A percentile compares a stretch with the other conserved stretches of the same genome.
Evolutionary conservation across 2,329 filamentous ascomycete genomes (phyloP).

Genomic region (Aspergillus thermomutatus): DNA sequence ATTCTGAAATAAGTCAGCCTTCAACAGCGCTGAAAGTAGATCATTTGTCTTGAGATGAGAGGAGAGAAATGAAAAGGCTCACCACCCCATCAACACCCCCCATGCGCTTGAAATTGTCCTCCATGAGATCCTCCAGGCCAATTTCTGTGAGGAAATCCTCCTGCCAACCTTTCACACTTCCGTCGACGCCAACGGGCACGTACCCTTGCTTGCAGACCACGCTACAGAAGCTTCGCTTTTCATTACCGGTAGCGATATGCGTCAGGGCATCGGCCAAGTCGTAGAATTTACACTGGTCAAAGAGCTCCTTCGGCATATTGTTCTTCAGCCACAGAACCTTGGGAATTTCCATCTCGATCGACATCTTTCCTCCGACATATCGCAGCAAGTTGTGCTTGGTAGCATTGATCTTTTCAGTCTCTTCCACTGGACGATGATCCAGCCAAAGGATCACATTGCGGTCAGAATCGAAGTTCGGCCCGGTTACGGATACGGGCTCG

Average conservation of each 20-base stretch:
- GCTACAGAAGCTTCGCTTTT: conserved; percentile 91
- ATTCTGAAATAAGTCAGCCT: conserved; percentile 58
- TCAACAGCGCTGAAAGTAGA: neutral
- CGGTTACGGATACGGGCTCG: conserved; percentile 86
- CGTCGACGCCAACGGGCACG: conserved; percentile 94
- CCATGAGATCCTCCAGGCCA: conserved; percentile 76
- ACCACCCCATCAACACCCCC: conserved; percentile 94
- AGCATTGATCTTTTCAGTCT: conserved; percentile 89
- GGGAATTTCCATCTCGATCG: conserved; percentile 98
- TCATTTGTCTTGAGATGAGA: neutral
- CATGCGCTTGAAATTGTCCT: conserved; percentile 89
- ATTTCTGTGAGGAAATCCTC: conserved; percentile 87
- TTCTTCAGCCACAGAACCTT: conserved; percentile 99
- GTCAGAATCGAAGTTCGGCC: conserved; percentile 81
- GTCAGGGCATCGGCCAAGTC: conserved; percentile 91
- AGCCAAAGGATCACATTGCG: conserved; percentile 97
- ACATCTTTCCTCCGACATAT: conserved; percentile 98
- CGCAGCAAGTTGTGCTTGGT: conserved; percentile 89
- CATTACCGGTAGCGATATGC: conserved; percentile 86
- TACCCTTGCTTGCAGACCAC: conserved; percentile 97
- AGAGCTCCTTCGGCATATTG: conserved; percentile 89
- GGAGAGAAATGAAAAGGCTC: conserved; percentile 49
- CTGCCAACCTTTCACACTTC: conserved; percentile 97
- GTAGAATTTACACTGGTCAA: conserved; percentile 94
- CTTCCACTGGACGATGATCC: conserved; percentile 85